Conservation (phyloP, 2,329 filamentous ascomycete genomes). For the Colletotrichum falcatum region DNA sequence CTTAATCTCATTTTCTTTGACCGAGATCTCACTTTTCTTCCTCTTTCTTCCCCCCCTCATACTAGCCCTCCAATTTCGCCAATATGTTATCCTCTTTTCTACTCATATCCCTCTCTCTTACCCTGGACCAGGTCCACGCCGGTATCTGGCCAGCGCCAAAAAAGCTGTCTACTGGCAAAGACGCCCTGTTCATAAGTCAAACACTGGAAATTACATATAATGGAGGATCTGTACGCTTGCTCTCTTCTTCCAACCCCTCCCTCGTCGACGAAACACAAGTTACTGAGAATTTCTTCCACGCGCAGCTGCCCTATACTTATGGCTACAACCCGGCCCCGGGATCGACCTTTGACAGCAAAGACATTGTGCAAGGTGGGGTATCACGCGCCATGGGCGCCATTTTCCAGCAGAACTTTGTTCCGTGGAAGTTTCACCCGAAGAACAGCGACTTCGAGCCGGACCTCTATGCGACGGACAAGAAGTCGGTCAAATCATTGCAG, state of each 20-base stretch:
- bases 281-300: slow-evolving; percentile 51
- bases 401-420: slow-evolving; percentile 76
- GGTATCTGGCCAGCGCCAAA: slow-evolving; percentile 68
- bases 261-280: slow-evolving; percentile 39
- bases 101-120: slow-evolving; percentile 55
- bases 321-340: slow-evolving; percentile 56
- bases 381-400: slow-evolving; percentile 72
- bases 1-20: neutral
- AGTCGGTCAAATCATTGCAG: slow-evolving; percentile 67
- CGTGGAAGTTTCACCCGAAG: slow-evolving; percentile 81
- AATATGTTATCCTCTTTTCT: slow-evolving; percentile 49
- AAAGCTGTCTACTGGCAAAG: slow-evolving; percentile 63
- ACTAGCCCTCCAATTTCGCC: neutral
- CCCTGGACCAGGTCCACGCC: slow-evolving; percentile 58
- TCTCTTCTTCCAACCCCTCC: slow-evolving; percentile 47
- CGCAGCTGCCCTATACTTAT: slow-evolving; percentile 62
- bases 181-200: slow-evolving; percentile 65
- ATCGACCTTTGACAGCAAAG: slow-evolving; percentile 59
- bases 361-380: slow-evolving; percentile 67
- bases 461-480: slow-evolving; percentile 53
- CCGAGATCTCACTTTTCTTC: neutral
- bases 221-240: slow-evolving; percentile 65
- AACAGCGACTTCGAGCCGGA: slow-evolving; percentile 74
- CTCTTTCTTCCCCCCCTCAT: neutral
- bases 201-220: slow-evolving; percentile 69